Conservation (phyloP, 306 rosid genomes). For the Macrotyloma uniflorum region DNA sequence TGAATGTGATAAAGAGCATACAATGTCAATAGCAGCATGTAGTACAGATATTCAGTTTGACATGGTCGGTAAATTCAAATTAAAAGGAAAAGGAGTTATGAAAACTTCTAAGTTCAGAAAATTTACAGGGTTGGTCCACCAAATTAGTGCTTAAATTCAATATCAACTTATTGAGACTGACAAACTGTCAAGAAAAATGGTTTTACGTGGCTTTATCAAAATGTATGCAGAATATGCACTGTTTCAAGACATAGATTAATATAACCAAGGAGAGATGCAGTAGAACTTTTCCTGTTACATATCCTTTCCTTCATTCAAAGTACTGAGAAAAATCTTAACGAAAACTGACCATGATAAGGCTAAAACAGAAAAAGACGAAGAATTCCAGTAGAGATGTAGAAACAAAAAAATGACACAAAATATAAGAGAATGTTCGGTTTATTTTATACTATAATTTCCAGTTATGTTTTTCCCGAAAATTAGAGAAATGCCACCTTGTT, state of each 20-base stretch:
- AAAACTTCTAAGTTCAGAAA: not conserved
- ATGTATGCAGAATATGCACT: not conserved
- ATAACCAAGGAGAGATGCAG: not conserved
- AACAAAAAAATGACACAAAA: not conserved
- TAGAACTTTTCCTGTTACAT: not conserved
- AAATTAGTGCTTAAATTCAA: not conserved
- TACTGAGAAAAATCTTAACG: not conserved
- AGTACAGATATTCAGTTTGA: not conserved
- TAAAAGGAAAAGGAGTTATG: not conserved
- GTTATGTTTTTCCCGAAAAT: not conserved
- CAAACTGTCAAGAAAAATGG: not conserved
- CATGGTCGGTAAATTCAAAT: slow-evolving; percentile 9
- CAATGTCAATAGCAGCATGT: not conserved
- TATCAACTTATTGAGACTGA: slow-evolving; percentile 6
- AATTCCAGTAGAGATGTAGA: not conserved
- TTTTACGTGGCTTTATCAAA: not conserved
- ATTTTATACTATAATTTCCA: not conserved
- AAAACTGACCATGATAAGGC: not conserved
- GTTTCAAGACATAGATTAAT: slow-evolving; percentile 1
- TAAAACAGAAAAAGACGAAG: not conserved
- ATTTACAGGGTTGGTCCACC: not conserved
- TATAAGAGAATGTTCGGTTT: not conserved
- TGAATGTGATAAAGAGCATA: slow-evolving; percentile 13
- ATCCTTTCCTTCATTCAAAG: not conserved
- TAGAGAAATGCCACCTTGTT: not conserved